Conservation (phyloP, 148 eudicot genomes). For the Beta vulgaris region DNA sequence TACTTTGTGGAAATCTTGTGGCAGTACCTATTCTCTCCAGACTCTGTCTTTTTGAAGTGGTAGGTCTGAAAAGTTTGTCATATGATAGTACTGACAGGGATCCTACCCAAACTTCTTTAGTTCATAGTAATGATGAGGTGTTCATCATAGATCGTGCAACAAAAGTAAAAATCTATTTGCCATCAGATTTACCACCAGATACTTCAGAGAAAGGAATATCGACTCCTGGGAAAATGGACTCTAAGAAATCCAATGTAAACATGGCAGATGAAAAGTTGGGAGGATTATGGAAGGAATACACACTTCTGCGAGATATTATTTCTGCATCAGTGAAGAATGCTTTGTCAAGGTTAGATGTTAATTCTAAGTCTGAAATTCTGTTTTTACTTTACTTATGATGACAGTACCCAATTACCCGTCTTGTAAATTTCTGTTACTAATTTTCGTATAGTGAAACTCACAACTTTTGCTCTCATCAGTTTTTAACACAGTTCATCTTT, state of each 20-base stretch:
- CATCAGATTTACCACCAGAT: constrained; percentile 28
- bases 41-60: constrained; percentile 57
- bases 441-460: neutral
- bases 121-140: constrained; percentile 35
- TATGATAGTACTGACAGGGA: constrained; percentile 25
- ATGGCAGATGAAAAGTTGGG: constrained; percentile 53
- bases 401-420: neutral
- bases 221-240: constrained; percentile 25
- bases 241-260: constrained; percentile 21
- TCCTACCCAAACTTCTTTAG: constrained; percentile 18
- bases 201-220: constrained; percentile 27
- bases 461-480: neutral
- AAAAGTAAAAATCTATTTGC: constrained; percentile 46
- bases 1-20: constrained; percentile 73
- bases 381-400: neutral
- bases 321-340: constrained; percentile 50
- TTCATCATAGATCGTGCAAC: constrained; percentile 52
- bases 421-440: neutral
- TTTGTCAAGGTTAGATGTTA: constrained; percentile 57
- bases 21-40: constrained; percentile 58
- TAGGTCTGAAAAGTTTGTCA: constrained; percentile 39
- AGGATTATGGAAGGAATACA: constrained; percentile 74
- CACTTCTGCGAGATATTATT: constrained; percentile 56
- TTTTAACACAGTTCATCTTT: neutral
- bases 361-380: neutral